phyloP scores from a whole-genome alignment of 495 filamentous ascomycete genomes.

The Talaromyces wortmannii region DNA sequence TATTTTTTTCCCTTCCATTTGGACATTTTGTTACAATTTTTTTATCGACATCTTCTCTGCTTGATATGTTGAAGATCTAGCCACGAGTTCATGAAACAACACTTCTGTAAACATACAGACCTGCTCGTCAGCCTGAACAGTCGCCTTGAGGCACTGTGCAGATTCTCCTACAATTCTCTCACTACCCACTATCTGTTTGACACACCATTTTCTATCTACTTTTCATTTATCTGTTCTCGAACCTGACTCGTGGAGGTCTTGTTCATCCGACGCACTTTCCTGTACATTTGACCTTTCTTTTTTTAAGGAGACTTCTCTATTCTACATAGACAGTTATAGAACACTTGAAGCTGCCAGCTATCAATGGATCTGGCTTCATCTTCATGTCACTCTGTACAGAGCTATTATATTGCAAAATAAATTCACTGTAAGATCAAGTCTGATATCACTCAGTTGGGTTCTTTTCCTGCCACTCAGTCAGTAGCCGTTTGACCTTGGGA shows the following conservation, averaged over 20 bases:
- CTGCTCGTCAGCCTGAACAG: not conserved
- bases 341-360: not conserved
- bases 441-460: constrained; percentile 4
- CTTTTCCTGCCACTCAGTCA: constrained; percentile 54
- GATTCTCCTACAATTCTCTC: not conserved
- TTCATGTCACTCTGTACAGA: too few relatives aligned
- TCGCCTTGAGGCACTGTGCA: not conserved
- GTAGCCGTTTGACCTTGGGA: constrained; percentile 58
- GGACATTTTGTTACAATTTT: not conserved
- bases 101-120: not conserved
- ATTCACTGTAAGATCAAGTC: too few relatives aligned
- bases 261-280: too few relatives aligned
- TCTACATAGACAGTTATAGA: not conserved
- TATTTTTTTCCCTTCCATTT: not conserved
- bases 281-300: not conserved
- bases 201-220: not conserved
- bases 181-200: too few relatives aligned
- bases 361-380: too few relatives aligned
- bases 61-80: not conserved
- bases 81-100: not conserved
- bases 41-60: not conserved
- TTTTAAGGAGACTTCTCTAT: not conserved
- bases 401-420: too few relatives aligned
- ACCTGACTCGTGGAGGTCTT: too few relatives aligned
- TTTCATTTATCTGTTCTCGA: not conserved